Evolutionary conservation across 306 rosid species (phyloP).

Genomic region (Vigna mungo): DNA sequence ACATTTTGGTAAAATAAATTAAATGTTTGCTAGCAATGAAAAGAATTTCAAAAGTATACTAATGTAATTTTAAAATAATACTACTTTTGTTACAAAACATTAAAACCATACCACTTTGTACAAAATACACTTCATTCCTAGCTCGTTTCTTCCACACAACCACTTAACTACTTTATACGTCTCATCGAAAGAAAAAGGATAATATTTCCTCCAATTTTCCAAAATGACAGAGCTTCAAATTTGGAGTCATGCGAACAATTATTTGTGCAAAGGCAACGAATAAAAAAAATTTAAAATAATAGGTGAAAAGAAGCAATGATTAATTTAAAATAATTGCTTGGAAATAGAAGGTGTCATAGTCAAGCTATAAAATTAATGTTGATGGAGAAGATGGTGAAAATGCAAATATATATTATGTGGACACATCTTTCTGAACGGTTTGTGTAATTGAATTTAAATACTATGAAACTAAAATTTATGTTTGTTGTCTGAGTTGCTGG

Average conservation of each 20-base stretch:
- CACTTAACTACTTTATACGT: neutral
- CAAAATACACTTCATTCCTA: neutral
- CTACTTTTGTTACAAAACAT: no score
- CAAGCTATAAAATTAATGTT: neutral
- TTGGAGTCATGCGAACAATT: neutral
- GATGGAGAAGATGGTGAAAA: neutral
- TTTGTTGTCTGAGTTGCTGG: conserved; percentile 6
- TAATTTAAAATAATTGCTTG: neutral
- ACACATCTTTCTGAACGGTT: conserved; percentile 4
- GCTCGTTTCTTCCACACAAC: neutral
- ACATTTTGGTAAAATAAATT: no score
- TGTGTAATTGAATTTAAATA: neutral
- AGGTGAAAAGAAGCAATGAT: neutral
- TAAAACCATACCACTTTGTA: no score
- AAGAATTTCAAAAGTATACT: no score
- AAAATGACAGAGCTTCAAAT: neutral
- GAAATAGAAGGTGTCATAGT: neutral
- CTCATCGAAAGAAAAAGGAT: neutral
- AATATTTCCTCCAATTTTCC: neutral
- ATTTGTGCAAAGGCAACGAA: neutral
- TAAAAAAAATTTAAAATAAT: neutral
- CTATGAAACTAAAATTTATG: conserved; percentile 19
- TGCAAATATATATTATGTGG: conserved; percentile 18
- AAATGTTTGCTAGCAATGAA: no score
- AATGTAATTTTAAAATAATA: no score